phyloP scores from a whole-genome alignment of 83 land plant genomes.

The Thuja plicata region DNA sequence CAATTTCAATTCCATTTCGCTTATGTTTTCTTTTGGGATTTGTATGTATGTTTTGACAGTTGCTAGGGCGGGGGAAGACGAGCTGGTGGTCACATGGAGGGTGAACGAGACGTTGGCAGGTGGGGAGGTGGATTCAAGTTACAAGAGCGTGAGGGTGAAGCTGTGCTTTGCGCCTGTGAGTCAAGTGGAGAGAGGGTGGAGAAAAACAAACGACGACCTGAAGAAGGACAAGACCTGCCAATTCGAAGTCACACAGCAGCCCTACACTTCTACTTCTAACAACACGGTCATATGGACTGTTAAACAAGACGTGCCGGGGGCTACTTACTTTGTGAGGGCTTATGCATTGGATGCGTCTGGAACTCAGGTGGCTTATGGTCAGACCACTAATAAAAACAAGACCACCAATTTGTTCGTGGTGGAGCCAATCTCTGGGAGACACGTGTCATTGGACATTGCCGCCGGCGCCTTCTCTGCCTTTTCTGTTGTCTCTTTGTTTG shows the following conservation, averaged over 20 bases:
- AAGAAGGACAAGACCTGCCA: slow-evolving; percentile 80
- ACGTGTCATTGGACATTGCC: slow-evolving; percentile 61
- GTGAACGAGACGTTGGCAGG: slow-evolving; percentile 32
- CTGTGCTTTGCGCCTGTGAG: slow-evolving; percentile 83
- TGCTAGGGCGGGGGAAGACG: slow-evolving; percentile 55
- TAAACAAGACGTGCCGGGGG: slow-evolving; percentile 49
- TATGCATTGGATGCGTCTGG: slow-evolving; percentile 53
- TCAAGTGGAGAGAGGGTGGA: slow-evolving; percentile 70
- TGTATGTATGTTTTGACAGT: slow-evolving; percentile 24
- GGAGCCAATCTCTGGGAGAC: slow-evolving; percentile 60
- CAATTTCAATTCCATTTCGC: no score
- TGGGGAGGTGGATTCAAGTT: slow-evolving; percentile 32
- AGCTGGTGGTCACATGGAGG: slow-evolving; percentile 56
- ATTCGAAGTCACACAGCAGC: slow-evolving; percentile 26
- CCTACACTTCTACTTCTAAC: slow-evolving; percentile 22
- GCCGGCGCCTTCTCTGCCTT: slow-evolving; percentile 70
- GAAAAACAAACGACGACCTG: slow-evolving; percentile 56
- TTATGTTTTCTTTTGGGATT: no score
- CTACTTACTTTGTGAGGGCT: slow-evolving; percentile 65
- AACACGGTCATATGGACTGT: slow-evolving; percentile 30
- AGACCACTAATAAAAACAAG: slow-evolving; percentile 45
- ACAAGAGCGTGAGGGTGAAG: slow-evolving; percentile 48
- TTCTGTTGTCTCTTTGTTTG: slow-evolving; percentile 53
- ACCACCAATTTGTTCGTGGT: slow-evolving; percentile 52
- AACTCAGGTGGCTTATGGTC: slow-evolving; percentile 59